phyloP scores from a whole-genome alignment of 2,329 filamentous ascomycete species.

The Verruconis gallopava region DNA sequence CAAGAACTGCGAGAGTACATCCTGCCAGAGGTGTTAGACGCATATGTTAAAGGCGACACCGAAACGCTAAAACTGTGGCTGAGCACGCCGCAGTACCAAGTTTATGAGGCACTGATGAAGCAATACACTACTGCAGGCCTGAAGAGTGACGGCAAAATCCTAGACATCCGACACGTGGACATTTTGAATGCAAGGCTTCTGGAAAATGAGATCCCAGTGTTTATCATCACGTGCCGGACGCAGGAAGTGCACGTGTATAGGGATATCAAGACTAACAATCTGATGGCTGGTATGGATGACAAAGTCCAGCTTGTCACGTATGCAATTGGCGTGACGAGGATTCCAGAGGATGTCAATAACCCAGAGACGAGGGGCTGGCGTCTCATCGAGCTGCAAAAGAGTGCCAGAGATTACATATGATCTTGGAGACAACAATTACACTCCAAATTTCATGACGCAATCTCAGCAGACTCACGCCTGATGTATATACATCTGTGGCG shows the following conservation, averaged over 20 bases:
- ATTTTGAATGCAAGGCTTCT: conserved; percentile 69
- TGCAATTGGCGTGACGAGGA: conserved; percentile 86
- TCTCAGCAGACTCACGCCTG: no score
- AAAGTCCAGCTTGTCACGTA: conserved; percentile 97
- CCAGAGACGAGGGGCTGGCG: conserved; percentile 94
- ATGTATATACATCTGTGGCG: no score
- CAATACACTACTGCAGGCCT: conserved; percentile 90
- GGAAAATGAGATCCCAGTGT: conserved; percentile 82
- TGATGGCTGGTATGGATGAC: conserved; percentile 96
- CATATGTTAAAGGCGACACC: conserved; percentile 91
- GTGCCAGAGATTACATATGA: conserved; percentile 78
- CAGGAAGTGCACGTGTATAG: conserved; percentile 97
- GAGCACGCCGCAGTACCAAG: conserved; percentile 87
- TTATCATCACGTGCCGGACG: conserved; percentile 91
- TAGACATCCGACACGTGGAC: conserved; percentile 91
- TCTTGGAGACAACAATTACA: no score
- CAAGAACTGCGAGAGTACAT: conserved; percentile 97
- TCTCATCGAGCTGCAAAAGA: conserved; percentile 97
- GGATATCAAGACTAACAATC: conserved; percentile 75
- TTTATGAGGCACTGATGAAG: conserved; percentile 92
- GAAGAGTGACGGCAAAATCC: conserved; percentile 85
- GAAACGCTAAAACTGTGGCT: conserved; percentile 91
- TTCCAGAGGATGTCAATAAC: conserved; percentile 92
- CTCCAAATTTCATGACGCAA: no score
- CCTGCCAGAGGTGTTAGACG: conserved; percentile 88